These are phyloP conservation scores for Metschnikowia anglica DNA, from an alignment of 805 yeast genomes.

Conservation along the genomic window DNA sequence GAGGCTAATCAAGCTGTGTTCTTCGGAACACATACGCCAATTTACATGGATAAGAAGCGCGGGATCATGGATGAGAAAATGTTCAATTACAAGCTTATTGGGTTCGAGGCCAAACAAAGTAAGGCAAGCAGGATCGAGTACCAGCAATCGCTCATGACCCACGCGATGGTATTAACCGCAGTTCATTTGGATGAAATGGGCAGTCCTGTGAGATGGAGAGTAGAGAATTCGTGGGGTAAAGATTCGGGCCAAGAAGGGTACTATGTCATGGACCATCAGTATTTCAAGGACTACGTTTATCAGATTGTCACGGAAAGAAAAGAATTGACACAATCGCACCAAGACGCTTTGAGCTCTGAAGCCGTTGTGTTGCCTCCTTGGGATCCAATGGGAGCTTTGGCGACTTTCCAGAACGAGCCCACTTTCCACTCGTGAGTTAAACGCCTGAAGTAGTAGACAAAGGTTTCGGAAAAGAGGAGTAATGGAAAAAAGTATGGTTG, in stretches of 20 bases:
- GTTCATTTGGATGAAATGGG: slow-evolving; percentile 35
- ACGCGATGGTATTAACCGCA: slow-evolving; percentile 24
- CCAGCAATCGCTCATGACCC: slow-evolving; percentile 25
- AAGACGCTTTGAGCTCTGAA: slow-evolving; percentile 38
- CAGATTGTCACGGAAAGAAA: slow-evolving; percentile 53
- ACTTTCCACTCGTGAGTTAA: neutral
- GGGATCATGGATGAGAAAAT: slow-evolving; percentile 23
- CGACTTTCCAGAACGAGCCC: slow-evolving; percentile 26
- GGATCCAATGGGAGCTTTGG: slow-evolving; percentile 81
- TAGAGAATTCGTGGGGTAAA: slow-evolving; percentile 78
- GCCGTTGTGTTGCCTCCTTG: slow-evolving; percentile 64
- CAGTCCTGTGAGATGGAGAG: slow-evolving; percentile 65
- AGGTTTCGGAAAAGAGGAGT: neutral
- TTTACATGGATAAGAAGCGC: slow-evolving; percentile 23
- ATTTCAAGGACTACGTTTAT: slow-evolving; percentile 71
- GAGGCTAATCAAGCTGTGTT: slow-evolving; percentile 21
- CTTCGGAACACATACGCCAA: slow-evolving; percentile 24
- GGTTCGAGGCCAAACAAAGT: slow-evolving; percentile 16
- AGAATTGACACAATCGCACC: slow-evolving; percentile 28
- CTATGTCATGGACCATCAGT: slow-evolving; percentile 69
- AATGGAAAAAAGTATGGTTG: neutral
- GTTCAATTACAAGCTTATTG: slow-evolving; percentile 20
- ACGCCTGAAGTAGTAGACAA: neutral
- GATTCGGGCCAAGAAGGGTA: slow-evolving; percentile 66
- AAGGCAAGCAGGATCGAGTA: slow-evolving; percentile 22